Conservation (phyloP, 371 early-diverging fungal species). For the Lichtheimia hyalospora region DNA sequence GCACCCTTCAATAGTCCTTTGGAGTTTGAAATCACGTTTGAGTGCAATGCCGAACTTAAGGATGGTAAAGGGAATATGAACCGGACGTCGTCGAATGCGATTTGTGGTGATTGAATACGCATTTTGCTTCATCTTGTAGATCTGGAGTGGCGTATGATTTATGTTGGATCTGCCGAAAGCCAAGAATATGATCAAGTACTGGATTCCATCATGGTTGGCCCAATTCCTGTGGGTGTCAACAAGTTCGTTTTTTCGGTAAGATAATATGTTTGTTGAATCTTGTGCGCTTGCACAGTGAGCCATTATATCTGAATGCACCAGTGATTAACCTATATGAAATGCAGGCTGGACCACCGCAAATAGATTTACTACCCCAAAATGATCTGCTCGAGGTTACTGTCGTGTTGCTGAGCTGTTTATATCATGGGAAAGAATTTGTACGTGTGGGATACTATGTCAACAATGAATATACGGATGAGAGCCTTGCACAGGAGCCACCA, state of each 20-base stretch:
- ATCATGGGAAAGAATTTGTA: constrained; percentile 88
- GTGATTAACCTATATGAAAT: background rate
- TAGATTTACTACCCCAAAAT: constrained; percentile 68
- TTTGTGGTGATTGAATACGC: background rate
- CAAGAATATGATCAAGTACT: constrained; percentile 89
- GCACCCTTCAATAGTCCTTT: constrained; percentile 77
- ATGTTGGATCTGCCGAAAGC: constrained; percentile 88
- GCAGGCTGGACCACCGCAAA: constrained; percentile 74
- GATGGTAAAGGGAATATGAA: constrained; percentile 64
- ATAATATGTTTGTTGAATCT: background rate
- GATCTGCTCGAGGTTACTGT: constrained; percentile 91
- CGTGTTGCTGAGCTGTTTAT: constrained; percentile 86
- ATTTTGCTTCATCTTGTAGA: constrained; percentile 53
- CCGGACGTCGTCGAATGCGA: background rate
- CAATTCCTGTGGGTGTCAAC: constrained; percentile 95
- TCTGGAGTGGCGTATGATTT: constrained; percentile 95
- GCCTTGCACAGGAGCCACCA: constrained; percentile 38
- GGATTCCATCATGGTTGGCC: constrained; percentile 95
- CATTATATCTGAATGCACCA: background rate
- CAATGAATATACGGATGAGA: constrained; percentile 83
- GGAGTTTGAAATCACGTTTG: constrained; percentile 96
- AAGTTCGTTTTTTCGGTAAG: constrained; percentile 89
- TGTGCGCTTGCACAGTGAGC: background rate
- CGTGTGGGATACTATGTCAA: constrained; percentile 96
- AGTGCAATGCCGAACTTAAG: constrained; percentile 84